phyloP scores from a whole-genome alignment of 2,329 filamentous ascomycete genomes.

The Arthrobotrys sinensis region DNA sequence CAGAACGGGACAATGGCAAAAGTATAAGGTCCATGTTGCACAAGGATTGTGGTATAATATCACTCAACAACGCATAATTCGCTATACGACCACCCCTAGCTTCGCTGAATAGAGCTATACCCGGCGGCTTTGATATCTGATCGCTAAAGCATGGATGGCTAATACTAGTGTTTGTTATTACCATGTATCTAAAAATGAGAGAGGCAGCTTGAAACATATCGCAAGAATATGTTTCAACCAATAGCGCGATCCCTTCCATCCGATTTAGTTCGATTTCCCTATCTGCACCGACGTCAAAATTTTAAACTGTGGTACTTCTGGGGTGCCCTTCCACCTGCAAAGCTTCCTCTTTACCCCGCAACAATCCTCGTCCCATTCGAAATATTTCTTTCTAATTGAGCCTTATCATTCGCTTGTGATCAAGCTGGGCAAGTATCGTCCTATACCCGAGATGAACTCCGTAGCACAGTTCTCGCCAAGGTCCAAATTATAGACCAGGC shows the following conservation, averaged over 20 bases:
- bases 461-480: conserved; percentile 59
- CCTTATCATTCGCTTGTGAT: conserved; percentile 41
- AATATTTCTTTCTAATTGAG: conserved; percentile 24
- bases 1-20: conserved; percentile 48
- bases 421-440: conserved; percentile 12
- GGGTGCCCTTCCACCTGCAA: conserved; percentile 13
- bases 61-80: conserved; percentile 54
- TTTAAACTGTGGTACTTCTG: background rate
- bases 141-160: conserved; percentile 16
- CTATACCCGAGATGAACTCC: conserved; percentile 43
- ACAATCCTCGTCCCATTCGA: background rate
- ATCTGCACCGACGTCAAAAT: background rate
- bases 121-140: conserved; percentile 32
- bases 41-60: conserved; percentile 57
- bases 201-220: conserved; percentile 11
- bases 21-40: conserved; percentile 41
- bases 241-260: conserved; percentile 29
- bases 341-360: conserved; percentile 19
- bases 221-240: conserved; percentile 17
- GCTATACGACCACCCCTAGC: background rate
- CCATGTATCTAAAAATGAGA: background rate
- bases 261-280: conserved; percentile 25
- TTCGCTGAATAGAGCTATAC: background rate
- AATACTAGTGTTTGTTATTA: background rate
- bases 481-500: conserved; percentile 41